Evolutionary conservation across 768 basidiomycete species (phyloP).

Genomic region (Guyanaporus albipodus): DNA sequence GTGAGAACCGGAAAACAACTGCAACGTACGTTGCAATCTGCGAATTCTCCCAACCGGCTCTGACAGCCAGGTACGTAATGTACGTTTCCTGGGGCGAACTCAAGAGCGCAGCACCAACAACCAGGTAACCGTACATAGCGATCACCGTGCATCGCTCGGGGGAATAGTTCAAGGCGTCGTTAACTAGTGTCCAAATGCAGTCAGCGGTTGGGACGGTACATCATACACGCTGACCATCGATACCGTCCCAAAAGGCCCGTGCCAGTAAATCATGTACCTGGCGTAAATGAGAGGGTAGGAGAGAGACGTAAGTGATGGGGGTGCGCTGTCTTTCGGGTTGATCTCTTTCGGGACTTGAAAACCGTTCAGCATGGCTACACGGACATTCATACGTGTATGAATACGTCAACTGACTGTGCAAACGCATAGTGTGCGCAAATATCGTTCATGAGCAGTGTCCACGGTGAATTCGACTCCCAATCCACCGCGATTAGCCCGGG

Average conservation of each 20-base stretch:
- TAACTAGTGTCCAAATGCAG: constrained; percentile 41
- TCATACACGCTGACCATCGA: constrained; percentile 50
- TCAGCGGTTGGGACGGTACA: not conserved
- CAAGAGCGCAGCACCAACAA: constrained; percentile 71
- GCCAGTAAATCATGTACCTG: constrained; percentile 71
- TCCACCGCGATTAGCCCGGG: constrained; percentile 53
- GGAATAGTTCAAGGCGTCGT: constrained; percentile 60
- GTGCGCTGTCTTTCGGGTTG: constrained; percentile 38
- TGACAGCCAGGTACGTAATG: constrained; percentile 78
- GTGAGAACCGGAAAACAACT: not conserved
- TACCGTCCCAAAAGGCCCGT: constrained; percentile 72
- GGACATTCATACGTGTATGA: not conserved
- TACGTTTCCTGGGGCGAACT: constrained; percentile 80
- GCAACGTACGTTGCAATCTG: constrained; percentile 66
- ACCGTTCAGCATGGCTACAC: constrained; percentile 1
- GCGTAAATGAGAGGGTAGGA: constrained; percentile 54
- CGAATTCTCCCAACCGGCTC: constrained; percentile 75
- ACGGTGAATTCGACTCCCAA: constrained; percentile 68
- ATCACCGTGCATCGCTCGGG: constrained; percentile 77
- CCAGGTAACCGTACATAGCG: constrained; percentile 63
- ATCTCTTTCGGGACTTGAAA: constrained; percentile 52
- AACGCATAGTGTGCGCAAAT: constrained; percentile 61
- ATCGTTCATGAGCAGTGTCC: constrained; percentile 74
- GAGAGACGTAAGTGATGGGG: constrained; percentile 61
- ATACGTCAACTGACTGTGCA: constrained; percentile 44